Percentiles rank a stretch among this genome's conserved stretches.
Evolutionary conservation across 441 rosid species (phyloP).

Genomic region (Theobroma grandiflorum): DNA sequence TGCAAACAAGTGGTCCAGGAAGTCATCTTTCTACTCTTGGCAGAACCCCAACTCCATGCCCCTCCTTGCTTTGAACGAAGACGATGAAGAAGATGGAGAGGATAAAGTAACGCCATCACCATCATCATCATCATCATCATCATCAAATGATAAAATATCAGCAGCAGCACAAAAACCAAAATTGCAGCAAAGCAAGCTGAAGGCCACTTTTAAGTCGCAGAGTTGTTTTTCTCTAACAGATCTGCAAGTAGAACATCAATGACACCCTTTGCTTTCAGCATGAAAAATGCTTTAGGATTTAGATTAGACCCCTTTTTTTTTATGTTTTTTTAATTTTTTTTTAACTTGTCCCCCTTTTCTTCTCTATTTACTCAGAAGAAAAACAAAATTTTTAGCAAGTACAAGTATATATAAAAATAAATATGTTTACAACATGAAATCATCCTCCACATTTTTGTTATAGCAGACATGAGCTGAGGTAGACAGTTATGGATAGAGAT

Average conservation of each 20-base stretch:
- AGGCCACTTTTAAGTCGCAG: constrained; percentile 37
- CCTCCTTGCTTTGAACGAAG: constrained; percentile 53
- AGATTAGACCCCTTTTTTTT: neutral
- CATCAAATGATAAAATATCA: constrained; percentile 1
- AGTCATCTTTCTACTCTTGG: constrained; percentile 49
- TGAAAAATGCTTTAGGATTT: constrained; percentile 2
- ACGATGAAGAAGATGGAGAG: constrained; percentile 31
- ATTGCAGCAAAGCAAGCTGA: constrained; percentile 27
- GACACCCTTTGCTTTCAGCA: neutral
- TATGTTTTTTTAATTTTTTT: neutral
- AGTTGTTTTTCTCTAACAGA: constrained; percentile 56
- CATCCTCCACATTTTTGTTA: neutral
- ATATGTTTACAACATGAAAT: neutral
- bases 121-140: neutral
- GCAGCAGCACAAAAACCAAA: constrained; percentile 26
- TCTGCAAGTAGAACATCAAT: constrained; percentile 39
- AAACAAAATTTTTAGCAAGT: neutral
- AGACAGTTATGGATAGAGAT: neutral
- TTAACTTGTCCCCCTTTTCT: neutral
- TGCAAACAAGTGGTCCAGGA: constrained; percentile 46
- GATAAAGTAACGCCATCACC: constrained; percentile 16
- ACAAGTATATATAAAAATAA: neutral
- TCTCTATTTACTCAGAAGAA: neutral
- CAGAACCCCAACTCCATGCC: constrained; percentile 69
- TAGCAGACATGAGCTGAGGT: too few species aligned